phyloP scores from a whole-genome alignment of 495 filamentous ascomycete genomes.

The Aspergillus diversus region DNA sequence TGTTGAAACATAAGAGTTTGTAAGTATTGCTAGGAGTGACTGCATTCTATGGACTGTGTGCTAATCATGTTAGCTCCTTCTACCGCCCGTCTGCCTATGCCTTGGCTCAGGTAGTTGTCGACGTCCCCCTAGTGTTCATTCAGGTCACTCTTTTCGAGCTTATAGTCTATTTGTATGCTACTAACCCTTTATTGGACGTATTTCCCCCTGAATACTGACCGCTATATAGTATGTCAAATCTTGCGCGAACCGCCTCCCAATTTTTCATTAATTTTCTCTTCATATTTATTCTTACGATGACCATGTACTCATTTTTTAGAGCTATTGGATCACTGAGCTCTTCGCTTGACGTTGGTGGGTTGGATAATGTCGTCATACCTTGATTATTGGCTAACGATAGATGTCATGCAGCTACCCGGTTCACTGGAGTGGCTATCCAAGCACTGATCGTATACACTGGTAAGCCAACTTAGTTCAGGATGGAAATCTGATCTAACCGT shows the following conservation, averaged over 20 bases:
- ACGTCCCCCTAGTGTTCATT: constrained; percentile 70
- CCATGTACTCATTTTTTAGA: constrained; percentile 80
- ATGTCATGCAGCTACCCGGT: constrained; percentile 53
- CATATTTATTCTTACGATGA: constrained; percentile 64
- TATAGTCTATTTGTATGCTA: constrained; percentile 71
- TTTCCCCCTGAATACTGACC: constrained; percentile 21
- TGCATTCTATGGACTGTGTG: not conserved
- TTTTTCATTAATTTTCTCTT: constrained; percentile 82
- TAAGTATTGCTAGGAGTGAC: constrained; percentile 23
- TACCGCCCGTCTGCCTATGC: constrained; percentile 81
- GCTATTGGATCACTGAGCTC: constrained; percentile 66
- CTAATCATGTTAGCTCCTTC: constrained; percentile 57
- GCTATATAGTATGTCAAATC: constrained; percentile 53
- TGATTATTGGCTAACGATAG: constrained; percentile 1
- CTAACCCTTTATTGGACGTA: not conserved
- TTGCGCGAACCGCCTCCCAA: constrained; percentile 70
- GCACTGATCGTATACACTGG: constrained; percentile 75
- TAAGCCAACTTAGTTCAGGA: constrained; percentile 8
- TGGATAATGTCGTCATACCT: not conserved
- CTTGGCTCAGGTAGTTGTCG: constrained; percentile 75
- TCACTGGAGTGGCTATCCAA: constrained; percentile 66
- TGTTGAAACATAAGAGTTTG: constrained; percentile 82
- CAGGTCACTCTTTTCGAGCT: constrained; percentile 75
- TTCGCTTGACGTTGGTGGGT: constrained; percentile 60
- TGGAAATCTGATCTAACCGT: not conserved